Evolutionary conservation across 306 rosid genomes (phyloP), one percentile per base, ranked within the genome.

Genomic region (Rosa chinensis): DNA sequence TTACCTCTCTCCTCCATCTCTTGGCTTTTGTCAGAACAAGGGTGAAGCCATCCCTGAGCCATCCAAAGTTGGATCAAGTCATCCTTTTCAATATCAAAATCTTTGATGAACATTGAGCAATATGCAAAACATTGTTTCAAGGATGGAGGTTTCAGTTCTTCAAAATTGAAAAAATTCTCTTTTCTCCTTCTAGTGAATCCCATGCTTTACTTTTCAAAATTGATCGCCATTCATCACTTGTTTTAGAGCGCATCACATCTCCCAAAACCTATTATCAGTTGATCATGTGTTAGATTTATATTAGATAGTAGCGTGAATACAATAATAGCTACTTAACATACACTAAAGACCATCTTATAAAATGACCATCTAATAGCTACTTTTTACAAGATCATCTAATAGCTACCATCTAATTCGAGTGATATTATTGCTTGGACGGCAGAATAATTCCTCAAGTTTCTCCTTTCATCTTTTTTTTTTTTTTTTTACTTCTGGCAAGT

Each of bases 51-150:
- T 64, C 70, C 70, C 3, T 32, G 21, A 64, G 70, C 44, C 44
- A 64, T 64, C 21, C 44, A 64, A 5, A 35, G 70, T 64, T 64
- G 70, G 44, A 64, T 64, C 70, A 64, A 64, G 44, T 64, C 44
- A 64, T 35, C 44, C 10, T 35, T 64, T 64, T 64, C 44, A 35
- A 64, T 0, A 10, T 35, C 70, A 64, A 11, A 35, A 64, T 64
- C 70, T 64, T 35, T 64, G 21, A 1, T 0, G 70, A 64, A 64
- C 44, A 64, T 64, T 3, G 70, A 64, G 21, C 70, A 64, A 64
- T 64, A 64, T 64, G 70, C 70, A 64, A 64, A 64, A 64, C 70
- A 64, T 64, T 35, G 44, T 64, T 64, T 64, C 10, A 64, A 35
- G 10, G 70, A 64, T 0, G 70, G 10, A 13, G n/a, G n/a, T 7